phyloP scores from a whole-genome alignment of 2,329 filamentous ascomycete genomes.

The Rhinocladiella mackenziei region DNA sequence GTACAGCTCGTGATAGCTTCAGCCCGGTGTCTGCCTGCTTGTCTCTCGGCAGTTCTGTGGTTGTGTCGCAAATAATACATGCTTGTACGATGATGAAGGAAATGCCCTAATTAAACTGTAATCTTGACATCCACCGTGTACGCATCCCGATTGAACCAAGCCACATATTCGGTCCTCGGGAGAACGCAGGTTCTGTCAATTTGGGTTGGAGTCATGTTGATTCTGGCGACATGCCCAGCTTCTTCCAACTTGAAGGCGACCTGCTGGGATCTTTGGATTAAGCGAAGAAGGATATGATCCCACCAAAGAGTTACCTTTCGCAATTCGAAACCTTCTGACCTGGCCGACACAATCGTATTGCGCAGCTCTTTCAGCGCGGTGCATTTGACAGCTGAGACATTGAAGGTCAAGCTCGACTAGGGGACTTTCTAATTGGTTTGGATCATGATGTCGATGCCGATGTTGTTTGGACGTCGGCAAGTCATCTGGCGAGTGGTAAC shows the following conservation, averaged over 20 bases:
- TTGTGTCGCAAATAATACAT: too few relatives aligned
- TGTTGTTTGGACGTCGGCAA: neutral
- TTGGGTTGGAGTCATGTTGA: constrained; percentile 12
- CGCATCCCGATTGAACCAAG: constrained; percentile 13
- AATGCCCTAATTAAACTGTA: neutral
- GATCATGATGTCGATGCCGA: constrained; percentile 4
- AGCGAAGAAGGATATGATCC: neutral
- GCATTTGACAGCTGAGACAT: constrained; percentile 2
- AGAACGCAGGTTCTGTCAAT: constrained; percentile 4
- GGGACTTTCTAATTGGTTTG: neutral
- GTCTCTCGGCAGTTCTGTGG: too few relatives aligned
- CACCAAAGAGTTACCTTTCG: constrained; percentile 1
- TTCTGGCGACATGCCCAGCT: constrained; percentile 12
- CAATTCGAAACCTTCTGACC: neutral
- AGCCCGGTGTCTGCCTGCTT: too few relatives aligned
- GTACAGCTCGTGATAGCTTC: too few relatives aligned
- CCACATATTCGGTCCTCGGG: constrained; percentile 9
- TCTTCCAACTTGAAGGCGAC: constrained; percentile 17
- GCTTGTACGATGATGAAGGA: too few relatives aligned
- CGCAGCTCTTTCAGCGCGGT: constrained; percentile 1
- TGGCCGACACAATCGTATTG: neutral
- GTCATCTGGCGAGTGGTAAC: neutral
- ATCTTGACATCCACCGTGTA: constrained; percentile 15
- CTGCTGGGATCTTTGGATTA: neutral
- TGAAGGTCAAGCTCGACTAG: neutral